A percentile compares a stretch with the other conserved stretches of the same genome.
Evolutionary conservation across 495 filamentous ascomycete species (phyloP).

Genomic region (Trichoderma asperelloides): DNA sequence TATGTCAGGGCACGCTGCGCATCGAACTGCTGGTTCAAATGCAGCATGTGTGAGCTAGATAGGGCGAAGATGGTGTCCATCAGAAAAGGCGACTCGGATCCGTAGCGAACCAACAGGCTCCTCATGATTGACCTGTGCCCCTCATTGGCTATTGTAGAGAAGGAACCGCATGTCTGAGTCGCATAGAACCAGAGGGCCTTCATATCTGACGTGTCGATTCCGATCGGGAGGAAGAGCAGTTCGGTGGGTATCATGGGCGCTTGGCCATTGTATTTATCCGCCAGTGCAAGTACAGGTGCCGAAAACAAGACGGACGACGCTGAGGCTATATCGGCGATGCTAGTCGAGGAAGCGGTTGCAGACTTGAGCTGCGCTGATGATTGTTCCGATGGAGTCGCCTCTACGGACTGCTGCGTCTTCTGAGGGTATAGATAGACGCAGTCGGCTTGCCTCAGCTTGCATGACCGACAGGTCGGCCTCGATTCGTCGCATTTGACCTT

Average conservation of each 20-base stretch:
- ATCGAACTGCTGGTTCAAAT: constrained; percentile 18
- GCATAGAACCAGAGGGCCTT: constrained; percentile 37
- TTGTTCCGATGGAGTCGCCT: constrained; percentile 12
- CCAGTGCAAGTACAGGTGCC: background rate
- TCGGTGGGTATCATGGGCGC: constrained; percentile 12
- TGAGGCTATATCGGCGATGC: constrained; percentile 13
- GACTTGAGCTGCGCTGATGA: background rate
- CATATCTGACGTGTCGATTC: constrained; percentile 15
- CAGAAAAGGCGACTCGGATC: constrained; percentile 39
- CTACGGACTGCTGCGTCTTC: constrained; percentile 7
- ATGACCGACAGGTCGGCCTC: constrained; percentile 37
- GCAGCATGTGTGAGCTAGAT: constrained; percentile 34
- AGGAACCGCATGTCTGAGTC: constrained; percentile 25
- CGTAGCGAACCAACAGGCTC: constrained; percentile 36
- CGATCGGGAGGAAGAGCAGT: background rate
- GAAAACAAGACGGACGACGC: background rate
- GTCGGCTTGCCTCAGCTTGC: constrained; percentile 31
- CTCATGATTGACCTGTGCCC: constrained; percentile 28
- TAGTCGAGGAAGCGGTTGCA: background rate
- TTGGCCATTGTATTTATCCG: background rate
- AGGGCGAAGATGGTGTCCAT: constrained; percentile 41
- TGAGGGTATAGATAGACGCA: constrained; percentile 29
- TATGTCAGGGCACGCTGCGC: constrained; percentile 23
- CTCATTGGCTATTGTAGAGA: constrained; percentile 25
- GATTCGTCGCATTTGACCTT: constrained; percentile 43